Conservation (phyloP, 179 eudicot species). For the Beta corolliflora region DNA sequence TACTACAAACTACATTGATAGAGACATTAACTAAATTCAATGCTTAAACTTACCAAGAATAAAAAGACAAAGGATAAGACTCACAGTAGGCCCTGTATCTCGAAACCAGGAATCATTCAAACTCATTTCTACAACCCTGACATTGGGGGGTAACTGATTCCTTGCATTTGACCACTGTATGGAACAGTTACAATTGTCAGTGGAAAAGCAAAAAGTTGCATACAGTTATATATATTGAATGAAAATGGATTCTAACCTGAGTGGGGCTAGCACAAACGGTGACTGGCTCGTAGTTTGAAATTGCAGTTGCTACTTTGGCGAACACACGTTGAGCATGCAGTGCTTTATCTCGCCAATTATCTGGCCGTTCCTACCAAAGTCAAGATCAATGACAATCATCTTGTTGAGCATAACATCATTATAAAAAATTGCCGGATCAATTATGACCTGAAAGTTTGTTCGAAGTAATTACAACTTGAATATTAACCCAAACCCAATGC, state of each 20-base stretch:
- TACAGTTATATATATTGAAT: not conserved
- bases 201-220: not conserved
- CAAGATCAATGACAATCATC: not conserved
- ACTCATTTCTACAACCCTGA: slow-evolving; percentile 94
- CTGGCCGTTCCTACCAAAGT: slow-evolving; percentile 72
- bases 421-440: too few species aligned
- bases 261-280: slow-evolving; percentile 84
- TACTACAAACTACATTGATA: slow-evolving; percentile 60
- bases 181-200: slow-evolving; percentile 11
- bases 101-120: slow-evolving; percentile 97
- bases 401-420: not conserved
- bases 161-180: slow-evolving; percentile 88
- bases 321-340: slow-evolving; percentile 65
- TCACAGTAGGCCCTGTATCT: slow-evolving; percentile 94
- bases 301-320: slow-evolving; percentile 74
- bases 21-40: not conserved
- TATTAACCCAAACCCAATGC: too few species aligned
- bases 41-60: not conserved
- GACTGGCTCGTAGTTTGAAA: slow-evolving; percentile 83
- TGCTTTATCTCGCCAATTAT: slow-evolving; percentile 84
- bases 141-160: slow-evolving; percentile 55
- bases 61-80: slow-evolving; percentile 23
- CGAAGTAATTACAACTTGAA: too few species aligned
- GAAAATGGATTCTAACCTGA: slow-evolving; percentile 50
- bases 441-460: not conserved